Evolutionary conservation across 2,329 filamentous ascomycete species (phyloP), one percentile per base, ranked within the genome.

Genomic region (Elsinoe ampelina): DNA sequence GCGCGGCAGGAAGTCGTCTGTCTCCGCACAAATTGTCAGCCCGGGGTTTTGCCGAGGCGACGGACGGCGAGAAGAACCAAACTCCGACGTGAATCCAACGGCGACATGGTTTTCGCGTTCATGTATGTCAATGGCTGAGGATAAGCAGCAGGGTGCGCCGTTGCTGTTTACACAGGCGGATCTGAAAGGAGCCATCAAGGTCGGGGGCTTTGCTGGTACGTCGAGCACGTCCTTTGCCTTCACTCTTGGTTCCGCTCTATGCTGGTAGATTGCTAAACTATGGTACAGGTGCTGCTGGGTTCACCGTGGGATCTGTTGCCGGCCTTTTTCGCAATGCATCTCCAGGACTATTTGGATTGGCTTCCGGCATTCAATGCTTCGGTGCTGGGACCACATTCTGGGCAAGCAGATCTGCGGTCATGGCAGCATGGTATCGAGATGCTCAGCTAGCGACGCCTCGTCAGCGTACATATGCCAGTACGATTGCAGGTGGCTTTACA

Each of bases 331-430:
- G 83, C 58, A 85, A 85, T 15, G 81, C 80, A 12, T 84, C 87
- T 3, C 77, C 80, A 3, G 68, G 82, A 2, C 71, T 92, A 5
- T 92, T 89, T 71, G 85, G 88, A 0, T 63, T 85, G 11, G 79
- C 84, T 36, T 84, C 85, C 19, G 86, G 88, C 15, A 75, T 88
- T 39, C 89, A 95, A 72, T 95, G 88, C 81, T 89, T 89, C 70
- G 78, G 81, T 41, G 78, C 95, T 38, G 89, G 89, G 35, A 82
- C 80, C 47, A 86, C 82, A 13, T 96, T 85, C 68, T 92, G 84
- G 78, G 84, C 86, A 84, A 60, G 65, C 22, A 70, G 75, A 10
- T 64, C 66, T n/a, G 61, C 67, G 10, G 63, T 77, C 19, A 68
- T 78, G 20, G 61, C 66, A 57, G 64, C 66, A 47, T 68, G 64